Conservation (phyloP, 768 basidiomycete species). For the Tylopilus felleus region DNA sequence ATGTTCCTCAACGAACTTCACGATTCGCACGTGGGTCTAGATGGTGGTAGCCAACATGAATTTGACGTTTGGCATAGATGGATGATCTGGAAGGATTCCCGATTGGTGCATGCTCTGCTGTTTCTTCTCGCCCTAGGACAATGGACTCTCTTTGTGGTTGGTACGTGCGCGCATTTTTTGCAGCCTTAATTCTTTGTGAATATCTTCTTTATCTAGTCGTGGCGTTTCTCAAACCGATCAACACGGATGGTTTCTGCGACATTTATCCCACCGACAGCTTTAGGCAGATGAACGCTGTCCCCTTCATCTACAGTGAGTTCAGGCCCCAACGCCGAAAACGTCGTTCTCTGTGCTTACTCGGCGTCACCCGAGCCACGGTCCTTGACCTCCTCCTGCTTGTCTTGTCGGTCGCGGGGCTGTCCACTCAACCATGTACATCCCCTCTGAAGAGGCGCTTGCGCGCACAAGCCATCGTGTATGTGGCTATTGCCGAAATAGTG, state of each 20-base stretch:
- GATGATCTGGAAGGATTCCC: slow-evolving; percentile 18
- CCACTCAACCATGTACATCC: slow-evolving; percentile 5
- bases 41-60: neutral
- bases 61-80: slow-evolving; percentile 14
- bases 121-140: slow-evolving; percentile 13
- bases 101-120: neutral
- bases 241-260: neutral
- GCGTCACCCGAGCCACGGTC: slow-evolving; percentile 8
- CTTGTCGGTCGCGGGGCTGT: slow-evolving; percentile 14
- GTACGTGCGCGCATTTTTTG: slow-evolving; percentile 2
- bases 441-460: slow-evolving; percentile 12
- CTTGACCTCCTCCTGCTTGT: slow-evolving; percentile 18
- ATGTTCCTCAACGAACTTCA: slow-evolving; percentile 24
- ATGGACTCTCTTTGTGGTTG: slow-evolving; percentile 7
- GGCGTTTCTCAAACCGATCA: neutral
- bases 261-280: neutral
- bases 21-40: slow-evolving; percentile 19
- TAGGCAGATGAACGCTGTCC: neutral
- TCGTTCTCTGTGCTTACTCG: neutral
- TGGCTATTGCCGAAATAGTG: slow-evolving; percentile 3
- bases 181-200: neutral
- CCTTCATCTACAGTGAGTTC: slow-evolving; percentile 17
- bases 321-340: neutral
- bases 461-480: slow-evolving; percentile 16
- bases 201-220: slow-evolving; percentile 1